phyloP scores from a whole-genome alignment of 2,329 filamentous ascomycete species.

The Cordyceps militaris region DNA sequence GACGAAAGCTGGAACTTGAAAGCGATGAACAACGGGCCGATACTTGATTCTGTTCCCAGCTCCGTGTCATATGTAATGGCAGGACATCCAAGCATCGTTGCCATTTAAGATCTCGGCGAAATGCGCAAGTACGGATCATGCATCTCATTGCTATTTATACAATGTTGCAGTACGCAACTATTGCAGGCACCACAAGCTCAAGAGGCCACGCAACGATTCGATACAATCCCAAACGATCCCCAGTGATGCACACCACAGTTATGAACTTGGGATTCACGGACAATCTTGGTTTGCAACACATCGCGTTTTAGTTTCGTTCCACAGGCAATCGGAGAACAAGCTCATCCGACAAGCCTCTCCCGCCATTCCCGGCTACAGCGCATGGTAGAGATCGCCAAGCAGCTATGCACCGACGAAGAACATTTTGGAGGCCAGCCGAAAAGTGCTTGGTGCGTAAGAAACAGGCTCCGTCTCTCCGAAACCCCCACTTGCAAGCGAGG shows the following conservation, averaged over 20 bases:
- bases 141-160: neutral
- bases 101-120: too few species aligned
- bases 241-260: neutral
- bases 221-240: neutral
- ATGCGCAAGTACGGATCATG: too few species aligned
- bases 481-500: neutral
- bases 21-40: too few species aligned
- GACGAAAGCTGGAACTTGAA: slow-evolving; percentile 8
- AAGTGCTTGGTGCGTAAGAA: neutral
- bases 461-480: neutral
- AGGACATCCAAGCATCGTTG: too few species aligned
- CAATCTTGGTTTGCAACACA: neutral
- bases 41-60: too few species aligned
- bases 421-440: neutral
- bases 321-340: neutral
- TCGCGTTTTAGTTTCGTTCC: slow-evolving; percentile 3
- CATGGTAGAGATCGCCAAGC: neutral
- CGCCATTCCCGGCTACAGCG: neutral
- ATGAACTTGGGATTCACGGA: neutral
- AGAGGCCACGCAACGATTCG: neutral
- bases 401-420: neutral
- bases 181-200: neutral
- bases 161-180: neutral
- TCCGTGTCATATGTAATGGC: too few species aligned
- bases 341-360: neutral